Evolutionary conservation across 2,329 filamentous ascomycete species (phyloP), one percentile per base, ranked within the genome.

Genomic region (Seiridium unicorne): DNA sequence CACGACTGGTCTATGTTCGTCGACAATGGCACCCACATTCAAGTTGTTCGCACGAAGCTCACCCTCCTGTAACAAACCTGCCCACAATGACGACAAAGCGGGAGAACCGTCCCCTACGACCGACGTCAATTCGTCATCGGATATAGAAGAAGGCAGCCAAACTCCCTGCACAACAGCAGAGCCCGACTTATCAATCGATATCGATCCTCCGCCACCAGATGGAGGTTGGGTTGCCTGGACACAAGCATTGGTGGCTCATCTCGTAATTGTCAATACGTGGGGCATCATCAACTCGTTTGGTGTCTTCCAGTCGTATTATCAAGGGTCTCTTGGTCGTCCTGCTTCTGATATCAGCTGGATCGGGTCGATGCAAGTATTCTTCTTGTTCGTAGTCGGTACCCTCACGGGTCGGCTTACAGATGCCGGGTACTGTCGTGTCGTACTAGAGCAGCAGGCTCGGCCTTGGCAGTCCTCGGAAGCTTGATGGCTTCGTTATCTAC

Each of bases 291-390:
- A 66, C 44, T 55, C 63, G 1, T 70, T 62, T 53, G 67, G 68
- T 2, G 61, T 62, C 8, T 70, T 67, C 51, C 65, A 68, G 57
- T 64, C 67, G 3, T 68, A 62, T 51, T 68, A 69, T 44, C 47
- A 64, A 32, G 51, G 61, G 1, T 60, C 66, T 3, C 38, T 54
- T 2, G 44, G 13, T 3, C 18, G 58, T 26, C 57, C 66, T 1
- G 55, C 64, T 3, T 67, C 64, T 4, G 61, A 49, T 46, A 67
- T 70, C 9, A 46, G 63, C 2, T 69, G 67, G 66, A 68, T 70
- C 13, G 65, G 66, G 2, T 63, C 63, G 2, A 61, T 62, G 6
- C 66, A 67, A 35, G 58, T 60, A 31, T 68, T 64, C 46, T 48
- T 66, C 11, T 58, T 68, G 5, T 63, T 68, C 32, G 32, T 65